phyloP scores from a whole-genome alignment of 2,329 filamentous ascomycete species.

The Alternaria ventricosa region DNA sequence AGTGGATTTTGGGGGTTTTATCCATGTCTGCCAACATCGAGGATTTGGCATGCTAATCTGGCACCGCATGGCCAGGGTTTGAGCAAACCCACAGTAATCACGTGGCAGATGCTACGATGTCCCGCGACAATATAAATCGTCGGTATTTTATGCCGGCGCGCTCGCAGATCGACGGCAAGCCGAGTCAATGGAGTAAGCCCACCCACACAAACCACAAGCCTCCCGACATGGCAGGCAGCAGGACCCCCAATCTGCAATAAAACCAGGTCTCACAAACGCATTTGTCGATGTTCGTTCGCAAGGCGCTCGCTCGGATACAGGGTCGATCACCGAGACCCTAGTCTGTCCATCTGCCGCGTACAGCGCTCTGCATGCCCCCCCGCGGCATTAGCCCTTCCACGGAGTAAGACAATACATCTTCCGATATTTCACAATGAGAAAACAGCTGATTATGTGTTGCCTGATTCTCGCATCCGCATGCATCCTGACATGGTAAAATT shows the following conservation, averaged over 20 bases:
- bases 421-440: background rate
- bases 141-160: background rate
- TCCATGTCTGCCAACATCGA: background rate
- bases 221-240: background rate
- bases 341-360: background rate
- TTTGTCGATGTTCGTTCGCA: background rate
- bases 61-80: background rate
- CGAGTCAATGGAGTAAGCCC: background rate
- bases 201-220: constrained; percentile 1
- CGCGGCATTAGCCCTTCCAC: background rate
- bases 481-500: background rate
- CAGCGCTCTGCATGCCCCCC: background rate
- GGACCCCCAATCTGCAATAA: background rate
- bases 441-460: background rate
- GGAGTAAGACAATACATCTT: background rate
- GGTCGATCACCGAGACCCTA: background rate
- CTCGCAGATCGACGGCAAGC: background rate
- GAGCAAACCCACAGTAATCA: background rate
- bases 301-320: background rate
- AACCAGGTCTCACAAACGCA: background rate
- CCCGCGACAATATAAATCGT: background rate
- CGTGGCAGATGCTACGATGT: background rate
- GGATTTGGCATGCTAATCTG: constrained; percentile 8
- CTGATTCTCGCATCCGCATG: constrained; percentile 7
- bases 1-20: constrained; percentile 3